Evolutionary conservation across 2,329 filamentous ascomycete species (phyloP), one percentile per base, ranked within the genome.

Genomic region (Arachnomyces sp.): DNA sequence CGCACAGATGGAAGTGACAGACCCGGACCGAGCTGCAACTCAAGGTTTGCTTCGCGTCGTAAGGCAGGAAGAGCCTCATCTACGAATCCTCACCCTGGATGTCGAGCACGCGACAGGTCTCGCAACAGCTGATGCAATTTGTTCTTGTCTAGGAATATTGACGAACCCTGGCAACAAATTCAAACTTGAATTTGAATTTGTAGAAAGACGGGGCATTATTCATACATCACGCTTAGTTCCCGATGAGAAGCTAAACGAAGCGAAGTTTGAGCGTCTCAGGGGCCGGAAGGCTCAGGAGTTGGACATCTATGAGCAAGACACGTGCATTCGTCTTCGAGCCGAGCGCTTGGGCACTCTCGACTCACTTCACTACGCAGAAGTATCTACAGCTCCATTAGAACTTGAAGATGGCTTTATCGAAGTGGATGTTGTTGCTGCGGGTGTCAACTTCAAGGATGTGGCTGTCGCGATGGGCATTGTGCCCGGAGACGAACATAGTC

Each of bases 361-460:
- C 36, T 20, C 36, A 15, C 36, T 38, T 14, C 18, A 14, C 16
- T 38, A 15, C 17, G 6, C 20, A 6, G 36, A 38, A 11, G 28
- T 20, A 13, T 28, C 17, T 1, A 7, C 12, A 5, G 15, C 17
- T 14, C 17, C 14, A 28, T 14, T 28, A 15, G n/a, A 28, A 6
- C 33, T 43, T 3, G n/a, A 16, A 8, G 28, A 41, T 7, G 46
- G 55, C 31, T 37, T 54, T 4, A 44, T 63, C 12, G 57, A 61
- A 17, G 45, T 64, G 14, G 47, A 57, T 18, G 49, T 57, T 38
- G 59, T 60, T 34, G 54, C 56, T 1, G 44, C 49, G 2, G 51
- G 53, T 3, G 37, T 62, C 30, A 61, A 60, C 38, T 57, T 56
- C 40, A 54, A 50, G 12, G 56, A 59, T 42, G 44, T 57, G 15